Conservation (phyloP, 148 eudicot species). For the Camellia sinensis region DNA sequence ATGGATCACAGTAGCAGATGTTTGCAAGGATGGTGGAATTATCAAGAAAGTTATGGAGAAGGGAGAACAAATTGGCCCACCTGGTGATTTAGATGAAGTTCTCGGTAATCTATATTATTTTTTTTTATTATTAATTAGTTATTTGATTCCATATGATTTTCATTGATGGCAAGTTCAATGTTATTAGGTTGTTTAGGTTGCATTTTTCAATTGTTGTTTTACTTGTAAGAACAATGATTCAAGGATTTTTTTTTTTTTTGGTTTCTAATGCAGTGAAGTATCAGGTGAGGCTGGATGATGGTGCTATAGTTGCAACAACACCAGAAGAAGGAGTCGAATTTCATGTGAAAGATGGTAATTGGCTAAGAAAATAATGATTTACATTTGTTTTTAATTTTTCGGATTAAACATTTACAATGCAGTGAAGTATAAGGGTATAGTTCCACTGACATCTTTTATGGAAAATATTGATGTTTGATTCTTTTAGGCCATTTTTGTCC, state of each 20-base stretch:
- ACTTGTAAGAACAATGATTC: neutral
- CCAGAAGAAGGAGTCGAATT: constrained; percentile 49
- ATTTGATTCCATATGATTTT: neutral
- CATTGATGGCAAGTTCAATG: neutral
- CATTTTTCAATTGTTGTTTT: neutral
- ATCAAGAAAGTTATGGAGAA: constrained; percentile 49
- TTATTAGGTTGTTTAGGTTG: neutral
- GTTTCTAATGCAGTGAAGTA: constrained; percentile 44
- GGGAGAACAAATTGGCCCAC: constrained; percentile 49
- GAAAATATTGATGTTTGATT: neutral
- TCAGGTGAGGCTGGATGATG: constrained; percentile 38
- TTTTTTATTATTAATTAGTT: neutral
- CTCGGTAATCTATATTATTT: constrained; percentile 33
- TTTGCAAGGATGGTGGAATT: constrained; percentile 73
- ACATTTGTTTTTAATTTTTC: neutral
- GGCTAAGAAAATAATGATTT: neutral
- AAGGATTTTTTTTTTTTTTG: constrained; percentile 2
- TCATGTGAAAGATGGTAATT: constrained; percentile 55
- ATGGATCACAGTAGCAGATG: constrained; percentile 57
- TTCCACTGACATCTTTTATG: neutral
- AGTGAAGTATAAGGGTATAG: too few relatives aligned
- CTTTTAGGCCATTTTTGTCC: constrained; percentile 55
- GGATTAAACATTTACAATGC: neutral
- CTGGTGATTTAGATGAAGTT: constrained; percentile 70
- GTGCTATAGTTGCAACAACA: constrained; percentile 41